These are phyloP conservation scores for Blastocystis sp. DNA, from an alignment of 352 stramenopile species.

Conservation along the genomic window DNA sequence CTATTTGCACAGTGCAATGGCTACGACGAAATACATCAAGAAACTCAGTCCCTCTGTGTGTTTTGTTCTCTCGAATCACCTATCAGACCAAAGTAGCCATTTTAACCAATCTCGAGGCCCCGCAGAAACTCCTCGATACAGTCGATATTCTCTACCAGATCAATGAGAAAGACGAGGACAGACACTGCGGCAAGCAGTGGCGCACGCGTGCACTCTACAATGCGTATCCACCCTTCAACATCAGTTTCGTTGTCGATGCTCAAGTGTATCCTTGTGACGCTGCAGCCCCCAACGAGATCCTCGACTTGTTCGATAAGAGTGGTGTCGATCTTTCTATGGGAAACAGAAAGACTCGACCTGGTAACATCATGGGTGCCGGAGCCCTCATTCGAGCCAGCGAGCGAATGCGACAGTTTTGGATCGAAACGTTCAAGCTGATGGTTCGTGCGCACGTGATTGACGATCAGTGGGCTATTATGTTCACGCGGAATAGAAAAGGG, in stretches of 20 bases:
- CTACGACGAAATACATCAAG: neutral
- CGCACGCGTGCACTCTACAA: slow-evolving; percentile 13
- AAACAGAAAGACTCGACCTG: neutral
- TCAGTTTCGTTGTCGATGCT: neutral
- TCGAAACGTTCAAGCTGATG: neutral
- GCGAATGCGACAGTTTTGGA: neutral
- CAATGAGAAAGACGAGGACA: neutral
- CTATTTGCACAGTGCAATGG: neutral
- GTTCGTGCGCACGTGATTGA: neutral
- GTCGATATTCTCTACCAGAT: neutral
- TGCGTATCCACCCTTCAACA: neutral
- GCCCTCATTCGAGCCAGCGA: neutral
- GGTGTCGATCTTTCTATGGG: neutral
- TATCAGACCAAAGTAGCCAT: neutral
- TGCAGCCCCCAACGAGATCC: neutral
- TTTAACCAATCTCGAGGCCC: neutral
- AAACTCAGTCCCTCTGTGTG: neutral
- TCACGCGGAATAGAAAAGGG: neutral
- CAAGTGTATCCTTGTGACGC: neutral
- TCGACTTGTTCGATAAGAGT: neutral
- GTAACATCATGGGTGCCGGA: neutral
- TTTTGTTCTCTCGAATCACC: too few relatives aligned
- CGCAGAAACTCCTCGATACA: neutral
- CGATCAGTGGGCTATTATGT: neutral
- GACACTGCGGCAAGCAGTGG: neutral